These are phyloP conservation scores for Aspergillus proliferans DNA, from an alignment of 2,329 filamentous ascomycete species.

Conservation along the genomic window DNA sequence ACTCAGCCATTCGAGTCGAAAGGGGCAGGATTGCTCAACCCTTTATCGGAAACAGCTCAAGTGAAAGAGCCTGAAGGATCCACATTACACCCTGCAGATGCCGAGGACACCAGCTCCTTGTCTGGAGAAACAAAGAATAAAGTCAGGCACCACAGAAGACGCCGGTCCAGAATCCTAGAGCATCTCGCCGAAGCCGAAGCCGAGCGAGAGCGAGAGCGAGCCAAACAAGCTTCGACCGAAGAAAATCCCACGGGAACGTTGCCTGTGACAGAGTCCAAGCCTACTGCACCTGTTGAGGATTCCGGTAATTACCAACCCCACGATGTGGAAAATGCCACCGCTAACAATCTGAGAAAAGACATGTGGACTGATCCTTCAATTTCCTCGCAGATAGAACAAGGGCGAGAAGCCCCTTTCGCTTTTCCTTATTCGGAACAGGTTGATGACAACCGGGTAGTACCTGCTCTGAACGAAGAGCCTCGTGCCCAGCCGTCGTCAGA, in stretches of 20 bases:
- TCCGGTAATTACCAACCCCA: conserved; percentile 43
- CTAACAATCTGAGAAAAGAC: conserved; percentile 25
- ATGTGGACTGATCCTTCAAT: conserved; percentile 41
- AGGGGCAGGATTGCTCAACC: conserved; percentile 1
- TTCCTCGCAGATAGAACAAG: conserved; percentile 40
- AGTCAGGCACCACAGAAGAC: conserved; percentile 42
- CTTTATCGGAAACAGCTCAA: background rate
- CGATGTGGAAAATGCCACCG: conserved; percentile 32
- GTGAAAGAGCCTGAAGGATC: conserved; percentile 4
- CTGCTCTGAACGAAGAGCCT: too few species aligned
- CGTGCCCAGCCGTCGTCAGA: background rate
- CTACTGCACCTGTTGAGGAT: conserved; percentile 31
- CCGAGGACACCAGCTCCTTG: conserved; percentile 23
- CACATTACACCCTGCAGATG: conserved; percentile 6
- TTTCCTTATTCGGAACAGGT: conserved; percentile 25
- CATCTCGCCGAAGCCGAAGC: conserved; percentile 1
- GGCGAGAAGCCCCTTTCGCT: conserved; percentile 28
- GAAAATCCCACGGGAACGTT: conserved; percentile 15
- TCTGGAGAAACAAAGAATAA: conserved; percentile 40
- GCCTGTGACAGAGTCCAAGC: conserved; percentile 16
- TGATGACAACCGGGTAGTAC: conserved; percentile 15
- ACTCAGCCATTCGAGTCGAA: conserved; percentile 8
- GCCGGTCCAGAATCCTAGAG: conserved; percentile 25
- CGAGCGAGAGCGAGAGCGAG: too few species aligned
- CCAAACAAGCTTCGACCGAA: conserved; percentile 8